phyloP scores from a whole-genome alignment of 208 protist genomes.

The Acanthamoeba healyi region DNA sequence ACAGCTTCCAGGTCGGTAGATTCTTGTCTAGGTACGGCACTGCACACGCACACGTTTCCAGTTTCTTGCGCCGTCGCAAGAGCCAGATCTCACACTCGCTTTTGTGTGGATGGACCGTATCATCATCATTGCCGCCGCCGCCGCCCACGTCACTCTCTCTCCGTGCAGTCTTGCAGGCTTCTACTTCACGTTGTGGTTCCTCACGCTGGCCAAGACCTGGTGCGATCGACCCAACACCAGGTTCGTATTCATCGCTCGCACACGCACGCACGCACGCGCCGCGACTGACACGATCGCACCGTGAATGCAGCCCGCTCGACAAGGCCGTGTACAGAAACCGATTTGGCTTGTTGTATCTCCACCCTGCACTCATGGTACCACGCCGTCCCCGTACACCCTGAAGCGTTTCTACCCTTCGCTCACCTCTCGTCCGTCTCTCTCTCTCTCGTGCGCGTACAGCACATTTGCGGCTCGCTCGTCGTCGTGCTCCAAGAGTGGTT shows the following conservation, averaged over 20 bases:
- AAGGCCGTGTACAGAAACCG: constrained; percentile 1
- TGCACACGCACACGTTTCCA: too few relatives aligned
- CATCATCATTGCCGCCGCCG: neutral
- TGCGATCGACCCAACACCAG: constrained; percentile 38
- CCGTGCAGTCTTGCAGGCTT: neutral
- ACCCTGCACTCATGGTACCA: neutral
- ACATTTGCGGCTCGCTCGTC: neutral
- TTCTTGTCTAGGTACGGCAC: constrained; percentile 31
- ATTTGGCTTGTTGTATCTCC: constrained; percentile 38
- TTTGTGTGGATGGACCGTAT: too few relatives aligned
- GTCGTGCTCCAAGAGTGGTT: neutral
- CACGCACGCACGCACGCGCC: too few relatives aligned
- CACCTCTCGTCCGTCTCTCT: too few relatives aligned
- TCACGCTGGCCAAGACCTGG: constrained; percentile 37
- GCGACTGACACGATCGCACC: too few relatives aligned
- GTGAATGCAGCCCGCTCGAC: neutral
- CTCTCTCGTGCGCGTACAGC: neutral
- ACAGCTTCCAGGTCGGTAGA: constrained; percentile 1
- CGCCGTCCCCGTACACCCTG: neutral
- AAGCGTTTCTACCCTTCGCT: too few relatives aligned
- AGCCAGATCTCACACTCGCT: too few relatives aligned
- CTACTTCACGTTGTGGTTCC: constrained; percentile 39
- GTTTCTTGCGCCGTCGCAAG: too few relatives aligned
- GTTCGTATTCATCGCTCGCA: neutral
- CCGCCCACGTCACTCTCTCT: too few relatives aligned